Evolutionary conservation across 805 yeast genomes (phyloP).

Genomic region (Yamadazyma endophytica): DNA sequence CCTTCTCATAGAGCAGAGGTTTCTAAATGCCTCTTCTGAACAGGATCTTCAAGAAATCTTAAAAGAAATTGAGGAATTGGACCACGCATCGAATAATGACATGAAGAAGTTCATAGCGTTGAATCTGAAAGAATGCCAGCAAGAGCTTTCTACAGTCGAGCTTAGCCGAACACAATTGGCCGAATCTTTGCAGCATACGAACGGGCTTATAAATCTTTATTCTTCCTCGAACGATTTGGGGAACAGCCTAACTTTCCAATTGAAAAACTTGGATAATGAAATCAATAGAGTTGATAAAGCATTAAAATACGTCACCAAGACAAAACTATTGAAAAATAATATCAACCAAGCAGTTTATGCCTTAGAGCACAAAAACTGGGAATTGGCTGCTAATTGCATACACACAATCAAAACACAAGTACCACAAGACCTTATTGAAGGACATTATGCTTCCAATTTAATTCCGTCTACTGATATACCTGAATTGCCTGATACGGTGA

Average conservation of each 20-base stretch:
- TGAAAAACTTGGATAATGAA: constrained; percentile 67
- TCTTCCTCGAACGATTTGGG: constrained; percentile 64
- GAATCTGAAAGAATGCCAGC: constrained; percentile 28
- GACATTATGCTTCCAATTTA: constrained; percentile 70
- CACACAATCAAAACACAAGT: constrained; percentile 35
- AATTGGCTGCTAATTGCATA: constrained; percentile 71
- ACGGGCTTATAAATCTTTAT: constrained; percentile 50
- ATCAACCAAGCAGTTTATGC: constrained; percentile 66
- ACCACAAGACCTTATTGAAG: constrained; percentile 50
- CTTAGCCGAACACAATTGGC: constrained; percentile 61
- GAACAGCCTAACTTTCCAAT: constrained; percentile 60
- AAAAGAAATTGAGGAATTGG: constrained; percentile 22
- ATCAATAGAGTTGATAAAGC: constrained; percentile 60
- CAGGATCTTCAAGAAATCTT: constrained; percentile 25
- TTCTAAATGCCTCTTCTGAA: no score
- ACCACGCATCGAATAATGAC: constrained; percentile 20
- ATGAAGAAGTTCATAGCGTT: constrained; percentile 19
- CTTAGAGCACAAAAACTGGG: constrained; percentile 66
- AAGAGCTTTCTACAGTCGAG: constrained; percentile 48
- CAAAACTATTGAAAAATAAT: constrained; percentile 61
- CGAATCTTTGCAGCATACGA: constrained; percentile 53
- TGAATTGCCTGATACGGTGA: constrained; percentile 59
- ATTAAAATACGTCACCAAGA: constrained; percentile 58
- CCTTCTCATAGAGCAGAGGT: no score
- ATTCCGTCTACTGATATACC: constrained; percentile 88